Evolutionary conservation across 805 yeast genomes (phyloP).

Genomic region (Zygotorulaspora sp.): DNA sequence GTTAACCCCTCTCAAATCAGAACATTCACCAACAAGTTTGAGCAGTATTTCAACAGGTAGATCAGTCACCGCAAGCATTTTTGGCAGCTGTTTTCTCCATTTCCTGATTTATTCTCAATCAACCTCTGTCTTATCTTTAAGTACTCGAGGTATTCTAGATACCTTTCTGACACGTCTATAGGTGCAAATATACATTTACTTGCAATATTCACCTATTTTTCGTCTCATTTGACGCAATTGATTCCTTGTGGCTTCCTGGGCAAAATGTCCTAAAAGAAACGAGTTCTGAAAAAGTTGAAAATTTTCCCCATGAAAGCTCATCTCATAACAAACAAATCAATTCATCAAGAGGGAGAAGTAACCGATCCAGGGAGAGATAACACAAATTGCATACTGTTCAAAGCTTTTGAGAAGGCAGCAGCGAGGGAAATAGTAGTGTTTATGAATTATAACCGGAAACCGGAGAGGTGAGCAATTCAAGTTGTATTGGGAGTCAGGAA

Average conservation of each 20-base stretch:
- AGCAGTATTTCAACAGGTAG: conserved; percentile 12
- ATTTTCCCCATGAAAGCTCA: conserved; percentile 17
- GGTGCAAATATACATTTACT: not conserved
- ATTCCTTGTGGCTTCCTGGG: conserved; percentile 2
- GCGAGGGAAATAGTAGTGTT: not conserved
- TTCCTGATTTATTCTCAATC: not conserved
- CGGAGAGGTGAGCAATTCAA: no score
- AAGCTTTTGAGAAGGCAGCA: no score
- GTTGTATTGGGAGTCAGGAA: no score
- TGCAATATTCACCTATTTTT: not conserved
- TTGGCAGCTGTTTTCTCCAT: not conserved
- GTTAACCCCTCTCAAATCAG: conserved; percentile 9
- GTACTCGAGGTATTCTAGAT: not conserved
- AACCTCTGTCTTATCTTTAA: not conserved
- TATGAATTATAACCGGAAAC: no score
- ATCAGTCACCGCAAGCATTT: conserved; percentile 2
- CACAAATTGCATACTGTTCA: no score
- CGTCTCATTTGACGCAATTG: not conserved
- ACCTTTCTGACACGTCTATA: not conserved
- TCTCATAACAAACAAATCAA: conserved; percentile 9
- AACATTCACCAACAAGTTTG: conserved; percentile 11
- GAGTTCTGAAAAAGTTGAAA: conserved; percentile 9
- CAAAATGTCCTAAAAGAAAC: conserved; percentile 8
- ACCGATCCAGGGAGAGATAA: no score
- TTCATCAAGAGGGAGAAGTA: conserved; percentile 1